Evolutionary conservation across 2,329 filamentous ascomycete species (phyloP).

Genomic region (Penicillium digitatum): DNA sequence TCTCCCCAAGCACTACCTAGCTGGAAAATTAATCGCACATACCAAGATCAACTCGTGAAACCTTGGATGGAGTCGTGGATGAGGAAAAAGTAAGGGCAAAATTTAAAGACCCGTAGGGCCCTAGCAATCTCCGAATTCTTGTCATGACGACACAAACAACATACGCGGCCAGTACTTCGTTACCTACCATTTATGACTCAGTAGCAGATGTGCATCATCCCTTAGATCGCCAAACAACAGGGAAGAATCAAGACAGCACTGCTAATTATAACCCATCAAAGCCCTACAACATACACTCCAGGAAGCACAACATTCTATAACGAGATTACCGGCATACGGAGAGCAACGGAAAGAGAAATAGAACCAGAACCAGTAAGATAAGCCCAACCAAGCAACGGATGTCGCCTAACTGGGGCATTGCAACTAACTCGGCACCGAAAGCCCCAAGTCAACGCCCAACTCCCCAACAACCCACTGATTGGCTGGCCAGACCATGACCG

Average conservation of each 20-base stretch:
- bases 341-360: background rate
- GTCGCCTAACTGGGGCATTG: constrained; percentile 7
- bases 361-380: background rate
- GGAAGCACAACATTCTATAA: background rate
- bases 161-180: background rate
- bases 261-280: background rate
- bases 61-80: background rate
- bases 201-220: background rate
- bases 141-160: background rate
- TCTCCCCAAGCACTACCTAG: background rate
- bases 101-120: constrained; percentile 1
- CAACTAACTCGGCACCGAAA: background rate
- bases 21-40: background rate
- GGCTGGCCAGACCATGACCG: background rate
- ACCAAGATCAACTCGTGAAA: background rate
- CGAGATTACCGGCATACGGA: background rate
- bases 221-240: background rate
- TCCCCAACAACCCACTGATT: constrained; percentile 8
- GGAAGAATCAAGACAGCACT: background rate
- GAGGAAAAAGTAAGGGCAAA: background rate
- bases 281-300: background rate
- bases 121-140: background rate
- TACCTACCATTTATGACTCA: background rate
- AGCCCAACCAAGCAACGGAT: background rate
- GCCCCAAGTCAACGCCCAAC: background rate